Percentiles rank a stretch among this genome's conserved stretches.
These are phyloP conservation scores for Aspergillus heteromorphus DNA, from an alignment of 495 filamentous ascomycete species.

Conservation along the genomic window DNA sequence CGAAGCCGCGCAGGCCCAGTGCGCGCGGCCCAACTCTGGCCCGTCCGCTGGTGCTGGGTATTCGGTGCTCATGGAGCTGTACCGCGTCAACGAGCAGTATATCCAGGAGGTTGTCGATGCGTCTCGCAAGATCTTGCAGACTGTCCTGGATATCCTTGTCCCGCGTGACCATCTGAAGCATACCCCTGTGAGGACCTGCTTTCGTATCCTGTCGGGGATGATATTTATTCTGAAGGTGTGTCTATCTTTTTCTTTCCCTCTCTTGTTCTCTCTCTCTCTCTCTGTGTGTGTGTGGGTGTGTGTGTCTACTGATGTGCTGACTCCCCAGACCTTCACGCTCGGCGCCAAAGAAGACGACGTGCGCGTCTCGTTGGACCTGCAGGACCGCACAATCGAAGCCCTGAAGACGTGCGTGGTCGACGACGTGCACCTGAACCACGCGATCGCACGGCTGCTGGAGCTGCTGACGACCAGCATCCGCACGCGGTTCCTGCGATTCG, in stretches of 20 bases:
- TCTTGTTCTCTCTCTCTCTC: too few species aligned
- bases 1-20: slow-evolving; percentile 46
- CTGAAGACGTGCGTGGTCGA: slow-evolving; percentile 84
- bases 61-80: slow-evolving; percentile 53
- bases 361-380: slow-evolving; percentile 68
- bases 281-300: too few species aligned
- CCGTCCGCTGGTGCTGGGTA: slow-evolving; percentile 31
- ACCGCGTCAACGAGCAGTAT: slow-evolving; percentile 61
- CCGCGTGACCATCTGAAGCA: slow-evolving; percentile 84
- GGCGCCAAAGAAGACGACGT: slow-evolving; percentile 89
- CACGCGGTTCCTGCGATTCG: slow-evolving; percentile 63
- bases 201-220: slow-evolving; percentile 88
- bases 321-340: slow-evolving; percentile 91
- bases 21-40: slow-evolving; percentile 35
- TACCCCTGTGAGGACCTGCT: slow-evolving; percentile 87
- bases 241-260: too few species aligned
- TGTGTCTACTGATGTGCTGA: too few species aligned
- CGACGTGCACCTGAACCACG: slow-evolving; percentile 90
- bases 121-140: slow-evolving; percentile 73
- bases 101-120: slow-evolving; percentile 86
- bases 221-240: slow-evolving; percentile 82
- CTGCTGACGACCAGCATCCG: slow-evolving; percentile 69
- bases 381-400: slow-evolving; percentile 74
- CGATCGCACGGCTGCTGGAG: slow-evolving; percentile 89
- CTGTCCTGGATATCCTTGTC: slow-evolving; percentile 76